Conservation (phyloP, 2,329 filamentous ascomycete genomes). For the Lachnellula suecica region DNA sequence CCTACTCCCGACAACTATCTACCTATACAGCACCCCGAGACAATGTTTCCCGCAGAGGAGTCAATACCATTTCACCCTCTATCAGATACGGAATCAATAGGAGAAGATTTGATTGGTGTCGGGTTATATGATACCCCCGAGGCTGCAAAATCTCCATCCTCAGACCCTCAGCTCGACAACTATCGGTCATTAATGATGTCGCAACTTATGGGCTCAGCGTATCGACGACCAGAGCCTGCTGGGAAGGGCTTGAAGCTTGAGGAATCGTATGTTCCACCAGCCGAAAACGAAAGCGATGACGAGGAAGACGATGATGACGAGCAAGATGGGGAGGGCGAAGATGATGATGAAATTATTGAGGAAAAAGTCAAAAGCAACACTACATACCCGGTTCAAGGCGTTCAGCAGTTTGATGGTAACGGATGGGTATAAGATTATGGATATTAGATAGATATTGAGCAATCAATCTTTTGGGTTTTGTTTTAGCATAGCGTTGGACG, state of each 20-base stretch:
- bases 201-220: conserved; percentile 52
- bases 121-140: conserved; percentile 76
- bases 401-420: background rate
- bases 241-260: conserved; percentile 80
- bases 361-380: background rate
- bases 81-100: conserved; percentile 55
- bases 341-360: conserved; percentile 19
- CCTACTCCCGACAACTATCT: conserved; percentile 61
- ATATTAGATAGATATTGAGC: conserved; percentile 2
- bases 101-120: conserved; percentile 78
- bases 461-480: conserved; percentile 4
- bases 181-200: conserved; percentile 51
- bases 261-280: conserved; percentile 73
- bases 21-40: conserved; percentile 48
- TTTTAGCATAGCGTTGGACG: conserved; percentile 11
- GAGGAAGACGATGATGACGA: conserved; percentile 49
- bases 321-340: conserved; percentile 33
- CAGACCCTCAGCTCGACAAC: conserved; percentile 51
- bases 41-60: conserved; percentile 48
- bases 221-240: conserved; percentile 44
- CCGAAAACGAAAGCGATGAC: conserved; percentile 56
- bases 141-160: conserved; percentile 39
- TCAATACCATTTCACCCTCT: conserved; percentile 48
- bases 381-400: background rate
- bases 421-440: conserved; percentile 10